These are phyloP conservation scores for Globisporangium cystogenes DNA, from an alignment of 352 stramenopile species.

Conservation along the genomic window DNA sequence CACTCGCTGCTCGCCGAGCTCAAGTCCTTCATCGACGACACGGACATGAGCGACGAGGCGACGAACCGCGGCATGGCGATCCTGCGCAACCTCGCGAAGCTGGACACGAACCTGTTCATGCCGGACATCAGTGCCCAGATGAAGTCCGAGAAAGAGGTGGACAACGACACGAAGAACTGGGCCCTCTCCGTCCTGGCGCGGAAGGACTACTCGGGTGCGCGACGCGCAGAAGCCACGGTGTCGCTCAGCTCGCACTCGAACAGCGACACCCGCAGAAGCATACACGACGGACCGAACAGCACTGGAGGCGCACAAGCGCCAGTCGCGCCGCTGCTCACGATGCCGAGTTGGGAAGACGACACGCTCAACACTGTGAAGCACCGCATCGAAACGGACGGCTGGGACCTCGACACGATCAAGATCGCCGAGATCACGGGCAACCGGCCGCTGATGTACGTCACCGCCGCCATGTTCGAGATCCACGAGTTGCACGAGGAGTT, in stretches of 20 bases:
- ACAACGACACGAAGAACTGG: slow-evolving; percentile 83
- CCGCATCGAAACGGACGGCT: slow-evolving; percentile 56
- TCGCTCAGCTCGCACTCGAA: slow-evolving; percentile 72
- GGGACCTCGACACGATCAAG: slow-evolving; percentile 64
- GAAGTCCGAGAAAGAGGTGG: slow-evolving; percentile 73
- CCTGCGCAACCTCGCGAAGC: slow-evolving; percentile 56
- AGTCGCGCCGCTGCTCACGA: slow-evolving; percentile 38
- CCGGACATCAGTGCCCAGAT: slow-evolving; percentile 78
- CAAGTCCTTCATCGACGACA: slow-evolving; percentile 68
- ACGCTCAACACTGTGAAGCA: slow-evolving; percentile 37
- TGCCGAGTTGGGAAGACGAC: slow-evolving; percentile 59
- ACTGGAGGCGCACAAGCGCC: slow-evolving; percentile 13
- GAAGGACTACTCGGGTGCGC: slow-evolving; percentile 65
- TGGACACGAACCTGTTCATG: slow-evolving; percentile 81
- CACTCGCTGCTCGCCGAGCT: slow-evolving; percentile 68
- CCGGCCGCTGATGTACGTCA: slow-evolving; percentile 75
- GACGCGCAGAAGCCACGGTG: slow-evolving; percentile 41
- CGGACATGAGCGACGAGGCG: slow-evolving; percentile 55
- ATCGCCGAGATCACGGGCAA: slow-evolving; percentile 65
- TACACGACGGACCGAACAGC: slow-evolving; percentile 38
- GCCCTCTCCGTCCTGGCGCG: slow-evolving; percentile 64
- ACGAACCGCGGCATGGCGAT: slow-evolving; percentile 58
- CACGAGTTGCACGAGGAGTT: slow-evolving; percentile 78
- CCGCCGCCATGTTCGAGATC: slow-evolving; percentile 68
- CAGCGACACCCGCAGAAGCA: slow-evolving; percentile 50